These are phyloP conservation scores for Candida nonsorbophila DNA, from an alignment of 805 yeast species.

Conservation along the genomic window DNA sequence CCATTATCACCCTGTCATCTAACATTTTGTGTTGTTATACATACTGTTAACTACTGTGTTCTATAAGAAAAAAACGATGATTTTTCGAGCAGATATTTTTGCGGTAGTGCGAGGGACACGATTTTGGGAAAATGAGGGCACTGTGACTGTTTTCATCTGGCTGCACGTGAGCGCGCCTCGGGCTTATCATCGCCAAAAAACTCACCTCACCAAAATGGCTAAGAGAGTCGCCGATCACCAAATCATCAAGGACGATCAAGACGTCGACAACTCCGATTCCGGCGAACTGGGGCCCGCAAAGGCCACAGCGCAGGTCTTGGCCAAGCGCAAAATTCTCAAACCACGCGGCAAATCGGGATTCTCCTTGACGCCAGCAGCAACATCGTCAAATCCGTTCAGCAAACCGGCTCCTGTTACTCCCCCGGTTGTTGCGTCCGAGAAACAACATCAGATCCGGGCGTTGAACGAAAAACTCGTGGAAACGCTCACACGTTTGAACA, in stretches of 20 bases:
- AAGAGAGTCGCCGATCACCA: slow-evolving; percentile 69
- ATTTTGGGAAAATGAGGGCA: no score
- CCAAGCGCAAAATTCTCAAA: slow-evolving; percentile 63
- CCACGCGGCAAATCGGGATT: slow-evolving; percentile 34
- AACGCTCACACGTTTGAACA: slow-evolving; percentile 38
- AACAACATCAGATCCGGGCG: slow-evolving; percentile 52
- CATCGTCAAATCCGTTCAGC: slow-evolving; percentile 1
- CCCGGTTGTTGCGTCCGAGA: slow-evolving; percentile 17
- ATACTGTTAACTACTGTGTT: no score
- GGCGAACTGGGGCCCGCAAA: slow-evolving; percentile 16
- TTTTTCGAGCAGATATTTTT: no score
- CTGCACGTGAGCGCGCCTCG: no score
- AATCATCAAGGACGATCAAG: slow-evolving; percentile 48
- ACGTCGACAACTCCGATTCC: slow-evolving; percentile 10
- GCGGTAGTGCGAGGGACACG: no score
- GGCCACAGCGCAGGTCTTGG: slow-evolving; percentile 61
- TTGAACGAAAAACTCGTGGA: slow-evolving; percentile 56
- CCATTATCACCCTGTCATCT: no score
- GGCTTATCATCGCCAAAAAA: no score
- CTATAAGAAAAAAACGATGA: no score
- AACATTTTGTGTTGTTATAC: no score
- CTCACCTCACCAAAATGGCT: slow-evolving; percentile 40
- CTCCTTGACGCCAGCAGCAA: slow-evolving; percentile 1
- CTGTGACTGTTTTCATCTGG: no score
- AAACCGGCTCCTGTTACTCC: background rate